Evolutionary conservation across 371 early-diverging fungal genomes (phyloP), one percentile per base, ranked within the genome.

Genomic region (Capniomyces stellatus): DNA sequence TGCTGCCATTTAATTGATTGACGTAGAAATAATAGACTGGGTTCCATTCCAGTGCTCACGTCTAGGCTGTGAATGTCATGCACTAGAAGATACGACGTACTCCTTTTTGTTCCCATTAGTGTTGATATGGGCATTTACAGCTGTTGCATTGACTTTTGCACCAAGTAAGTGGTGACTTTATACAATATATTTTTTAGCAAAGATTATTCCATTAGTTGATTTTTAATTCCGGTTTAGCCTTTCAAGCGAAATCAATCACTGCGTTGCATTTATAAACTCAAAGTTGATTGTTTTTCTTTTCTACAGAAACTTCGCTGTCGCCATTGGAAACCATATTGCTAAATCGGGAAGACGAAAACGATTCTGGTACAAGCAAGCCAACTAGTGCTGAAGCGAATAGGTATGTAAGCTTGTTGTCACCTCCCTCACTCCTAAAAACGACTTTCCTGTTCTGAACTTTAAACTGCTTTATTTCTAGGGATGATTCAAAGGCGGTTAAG

Each of bases 21-120:
- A 12, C 10, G 8, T 49, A 49, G 49, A 49, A 24, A 18, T 49
- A 2, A 49, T 10, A 29, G 8, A 21, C 23, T 49, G 49, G 64
- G 43, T 51, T 10, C 29, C 6, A n/a, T 22, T 54, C 6, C 51
- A 42, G 58, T 29, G 54, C 27, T 44, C 22, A 15, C 10, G 31
- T 12, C 59, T 68, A 58, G 68, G 68, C 25, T 68, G 68, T 58
- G 68, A 68, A 46, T 68, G 68, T 43, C 68, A 68, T 29, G 63
- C 64, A 2, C 47, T 68, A 10, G 68, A 52, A 24, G 68, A 68
- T 44, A 22, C 61, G 3, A 62, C 54, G 30, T 55, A 64, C 41
- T 46, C 46, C 12, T 57, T 68, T 3, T 46, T 58, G 8, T 41
- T 67, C 1, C 55, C 68, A 1, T 59, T 68, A 24, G 49, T 68